Base-by-base conservation (phyloP, 73 alveolate species). In the Paramecium biaurelia region DNA sequence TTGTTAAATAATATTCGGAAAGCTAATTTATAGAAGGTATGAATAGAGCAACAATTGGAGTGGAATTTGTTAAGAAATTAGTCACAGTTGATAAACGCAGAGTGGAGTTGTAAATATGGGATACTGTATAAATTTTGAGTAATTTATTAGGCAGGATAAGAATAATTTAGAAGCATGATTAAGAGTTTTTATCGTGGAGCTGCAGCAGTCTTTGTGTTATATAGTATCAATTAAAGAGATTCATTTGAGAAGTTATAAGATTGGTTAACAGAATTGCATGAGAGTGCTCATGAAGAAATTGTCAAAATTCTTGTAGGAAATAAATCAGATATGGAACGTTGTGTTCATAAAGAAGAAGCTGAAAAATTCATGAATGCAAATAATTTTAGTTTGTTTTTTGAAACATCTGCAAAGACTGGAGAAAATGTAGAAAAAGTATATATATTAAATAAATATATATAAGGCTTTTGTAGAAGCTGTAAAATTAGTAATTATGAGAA, bases 341-440 rank as follows among this genome's bases (percentile, higher is more conserved):
- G 14, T 26, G 85, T 68, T 21, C 8, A 24, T 2, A 68, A 68
- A 35, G 18, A 26, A 15, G 85, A 68, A n/a, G 85, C 85, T 21
- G 47, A 23, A 26, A 68, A 68, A 30, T 68, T 68, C 14, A 68
- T 68, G 85, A 30, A 68, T 23, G 26, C 38, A 68, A 68, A 68
- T 14, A 68, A 68, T n/a, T 26, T 68, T 23, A 30, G 53, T 26
- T 68, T 68, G 20, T 68, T 26, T 68, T 68, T 26, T 30, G 85
- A 68, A 68, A 68, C 85, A 7, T 68, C 85, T 26, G 85, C 85
- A 23, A 68, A 68, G 14, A 68, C 38, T 5, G 85, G 85, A 1
- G 47, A 68, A n/a, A 68, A 68, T 30, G 47, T 68, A 68, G 85
- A 68, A 28, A 79, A 92, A 59, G 74, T 86, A 26, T 6, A 38